Percentiles rank a stretch among this genome's conserved stretches.
Conservation (phyloP, 768 basidiomycete species). For the Collybia mongolica region DNA sequence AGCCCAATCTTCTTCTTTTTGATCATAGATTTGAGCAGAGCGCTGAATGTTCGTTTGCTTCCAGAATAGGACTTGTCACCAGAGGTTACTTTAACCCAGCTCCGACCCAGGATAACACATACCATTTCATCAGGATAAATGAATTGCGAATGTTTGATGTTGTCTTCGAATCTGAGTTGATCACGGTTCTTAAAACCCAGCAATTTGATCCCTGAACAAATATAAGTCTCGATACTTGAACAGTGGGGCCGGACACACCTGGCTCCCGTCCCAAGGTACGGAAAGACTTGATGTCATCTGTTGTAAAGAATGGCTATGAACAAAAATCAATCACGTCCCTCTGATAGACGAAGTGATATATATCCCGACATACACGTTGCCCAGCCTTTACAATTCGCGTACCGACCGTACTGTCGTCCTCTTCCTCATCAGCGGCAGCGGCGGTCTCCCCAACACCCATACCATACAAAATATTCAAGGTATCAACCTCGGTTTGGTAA, state of each 20-base stretch:
- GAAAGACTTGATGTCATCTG: conserved; percentile 81
- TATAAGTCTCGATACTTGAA: not conserved
- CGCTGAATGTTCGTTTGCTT: conserved; percentile 88
- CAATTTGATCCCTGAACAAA: conserved; percentile 72
- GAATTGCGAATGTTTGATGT: conserved; percentile 88
- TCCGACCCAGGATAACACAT: no score
- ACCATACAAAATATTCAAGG: conserved; percentile 44
- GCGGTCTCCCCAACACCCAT: conserved; percentile 33
- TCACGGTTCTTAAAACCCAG: conserved; percentile 84
- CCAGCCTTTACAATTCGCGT: conserved; percentile 48
- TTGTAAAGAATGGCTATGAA: conserved; percentile 74
- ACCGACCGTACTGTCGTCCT: conserved; percentile 33
- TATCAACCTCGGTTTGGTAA: conserved; percentile 44
- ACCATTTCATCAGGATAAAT: conserved; percentile 92
- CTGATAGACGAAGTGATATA: not conserved
- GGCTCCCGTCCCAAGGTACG: conserved; percentile 79
- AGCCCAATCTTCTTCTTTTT: conserved; percentile 82
- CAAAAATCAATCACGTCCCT: not conserved
- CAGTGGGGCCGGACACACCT: conserved; percentile 37
- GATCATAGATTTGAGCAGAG: conserved; percentile 79
- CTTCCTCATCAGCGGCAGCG: conserved; percentile 34
- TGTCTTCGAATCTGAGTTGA: conserved; percentile 81
- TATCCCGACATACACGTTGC: conserved; percentile 42
- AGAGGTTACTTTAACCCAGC: not conserved
- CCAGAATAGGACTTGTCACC: conserved; percentile 73